Evolutionary conservation across 768 basidiomycete species (phyloP).

Genomic region (Podaxis mareebaensis): DNA sequence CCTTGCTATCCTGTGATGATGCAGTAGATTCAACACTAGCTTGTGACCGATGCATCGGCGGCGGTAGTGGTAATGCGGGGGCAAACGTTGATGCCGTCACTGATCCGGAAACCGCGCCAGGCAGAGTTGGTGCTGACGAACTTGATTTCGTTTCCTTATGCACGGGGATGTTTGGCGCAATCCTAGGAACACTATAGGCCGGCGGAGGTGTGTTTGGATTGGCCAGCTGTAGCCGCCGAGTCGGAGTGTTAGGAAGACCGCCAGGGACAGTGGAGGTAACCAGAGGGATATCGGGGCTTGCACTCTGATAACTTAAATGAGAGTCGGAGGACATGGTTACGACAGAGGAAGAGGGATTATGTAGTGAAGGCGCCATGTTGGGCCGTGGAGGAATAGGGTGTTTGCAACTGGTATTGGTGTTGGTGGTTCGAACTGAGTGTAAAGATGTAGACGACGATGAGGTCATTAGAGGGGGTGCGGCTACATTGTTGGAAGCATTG

Average conservation of each 20-base stretch:
- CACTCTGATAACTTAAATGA: constrained; percentile 19
- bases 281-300: not conserved
- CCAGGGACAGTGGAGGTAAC: not conserved
- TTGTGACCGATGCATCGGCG: constrained; percentile 16
- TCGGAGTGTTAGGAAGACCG: not conserved
- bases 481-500: constrained; percentile 19
- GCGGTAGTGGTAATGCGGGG: not conserved
- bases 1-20: constrained; percentile 2
- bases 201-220: constrained; percentile 41
- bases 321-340: constrained; percentile 21
- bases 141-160: not conserved
- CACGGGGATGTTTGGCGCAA: not conserved
- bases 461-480: constrained; percentile 18
- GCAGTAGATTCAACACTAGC: constrained; percentile 10
- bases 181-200: constrained; percentile 34
- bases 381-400: constrained; percentile 12
- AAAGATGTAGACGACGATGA: constrained; percentile 24
- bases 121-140: not conserved
- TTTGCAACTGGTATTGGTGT: constrained; percentile 14
- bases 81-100: not conserved
- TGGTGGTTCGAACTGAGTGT: constrained; percentile 19
- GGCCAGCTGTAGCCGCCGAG: not conserved
- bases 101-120: not conserved
- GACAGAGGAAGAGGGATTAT: constrained; percentile 21
- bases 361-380: constrained; percentile 19